These are phyloP conservation scores for Colletotrichum neosansevieriae DNA, from an alignment of 2,329 filamentous ascomycete genomes.

Conservation along the genomic window DNA sequence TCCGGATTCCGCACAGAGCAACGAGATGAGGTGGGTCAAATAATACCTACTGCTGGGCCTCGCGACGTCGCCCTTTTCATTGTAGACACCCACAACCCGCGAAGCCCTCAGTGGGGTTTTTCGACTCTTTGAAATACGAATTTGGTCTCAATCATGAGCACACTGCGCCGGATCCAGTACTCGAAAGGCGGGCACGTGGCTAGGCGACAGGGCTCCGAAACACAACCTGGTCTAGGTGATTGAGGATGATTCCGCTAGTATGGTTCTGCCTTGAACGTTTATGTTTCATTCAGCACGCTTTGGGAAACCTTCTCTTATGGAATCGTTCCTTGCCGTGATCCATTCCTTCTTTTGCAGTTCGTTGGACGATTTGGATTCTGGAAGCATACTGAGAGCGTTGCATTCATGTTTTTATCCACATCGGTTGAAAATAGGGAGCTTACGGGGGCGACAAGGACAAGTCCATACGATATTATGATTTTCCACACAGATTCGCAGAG, in stretches of 20 bases:
- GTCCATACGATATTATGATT: constrained; percentile 1
- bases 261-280: neutral
- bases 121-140: constrained; percentile 7
- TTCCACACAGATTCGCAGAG: constrained; percentile 8
- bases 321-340: constrained; percentile 1
- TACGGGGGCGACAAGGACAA: neutral
- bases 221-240: constrained; percentile 2
- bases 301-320: constrained; percentile 10
- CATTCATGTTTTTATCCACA: neutral
- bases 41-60: constrained; percentile 15
- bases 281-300: constrained; percentile 13
- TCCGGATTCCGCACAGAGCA: neutral
- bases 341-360: neutral
- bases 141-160: neutral
- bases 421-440: neutral
- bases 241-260: constrained; percentile 9
- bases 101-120: neutral
- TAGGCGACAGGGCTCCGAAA: constrained; percentile 23
- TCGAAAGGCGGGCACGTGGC: constrained; percentile 10
- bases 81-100: constrained; percentile 13
- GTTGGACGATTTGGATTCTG: neutral
- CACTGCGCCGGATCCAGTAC: constrained; percentile 1
- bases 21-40: constrained; percentile 17
- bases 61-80: neutral
- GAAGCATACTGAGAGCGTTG: neutral